Conservation (phyloP, 805 yeast genomes). For the Metschnikowia hibisci region DNA sequence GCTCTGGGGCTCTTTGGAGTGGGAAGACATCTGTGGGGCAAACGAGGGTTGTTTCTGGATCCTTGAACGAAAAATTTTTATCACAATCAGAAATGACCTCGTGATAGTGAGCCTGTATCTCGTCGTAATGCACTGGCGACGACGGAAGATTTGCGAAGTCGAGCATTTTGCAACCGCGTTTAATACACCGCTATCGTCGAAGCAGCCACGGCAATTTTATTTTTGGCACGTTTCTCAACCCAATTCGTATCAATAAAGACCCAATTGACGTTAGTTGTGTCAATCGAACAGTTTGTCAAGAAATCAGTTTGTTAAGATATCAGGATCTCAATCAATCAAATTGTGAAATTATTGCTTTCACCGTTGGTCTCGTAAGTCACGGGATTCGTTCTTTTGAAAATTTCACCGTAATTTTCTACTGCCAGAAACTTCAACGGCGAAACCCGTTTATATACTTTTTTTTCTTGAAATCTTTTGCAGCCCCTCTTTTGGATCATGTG, state of each 20-base stretch:
- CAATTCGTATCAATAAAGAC: not conserved
- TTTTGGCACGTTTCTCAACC: not conserved
- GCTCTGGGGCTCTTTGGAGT: not conserved
- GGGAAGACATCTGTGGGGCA: constrained; percentile 3
- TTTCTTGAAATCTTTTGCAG: too few relatives aligned
- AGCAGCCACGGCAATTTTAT: too few relatives aligned
- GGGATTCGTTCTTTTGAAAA: too few relatives aligned
- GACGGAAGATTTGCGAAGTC: not conserved
- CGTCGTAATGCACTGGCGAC: not conserved
- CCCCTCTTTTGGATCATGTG: too few relatives aligned
- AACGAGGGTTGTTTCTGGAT: not conserved
- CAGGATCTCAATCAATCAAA: too few relatives aligned
- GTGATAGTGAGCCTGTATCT: not conserved
- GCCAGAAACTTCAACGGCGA: not conserved
- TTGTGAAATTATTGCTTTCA: too few relatives aligned
- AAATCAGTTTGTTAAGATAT: too few relatives aligned
- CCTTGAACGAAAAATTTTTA: too few relatives aligned
- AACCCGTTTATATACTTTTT: not conserved
- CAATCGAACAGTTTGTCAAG: too few relatives aligned
- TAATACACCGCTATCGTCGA: not conserved
- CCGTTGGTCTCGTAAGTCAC: too few relatives aligned
- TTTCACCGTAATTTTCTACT: too few relatives aligned
- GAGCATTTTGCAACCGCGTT: constrained; percentile 1
- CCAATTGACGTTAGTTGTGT: not conserved
- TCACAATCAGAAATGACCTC: not conserved